Percentiles rank a stretch among this genome's conserved stretches.
Conservation (phyloP, 805 yeast species). For the Starmerella roubikii region DNA sequence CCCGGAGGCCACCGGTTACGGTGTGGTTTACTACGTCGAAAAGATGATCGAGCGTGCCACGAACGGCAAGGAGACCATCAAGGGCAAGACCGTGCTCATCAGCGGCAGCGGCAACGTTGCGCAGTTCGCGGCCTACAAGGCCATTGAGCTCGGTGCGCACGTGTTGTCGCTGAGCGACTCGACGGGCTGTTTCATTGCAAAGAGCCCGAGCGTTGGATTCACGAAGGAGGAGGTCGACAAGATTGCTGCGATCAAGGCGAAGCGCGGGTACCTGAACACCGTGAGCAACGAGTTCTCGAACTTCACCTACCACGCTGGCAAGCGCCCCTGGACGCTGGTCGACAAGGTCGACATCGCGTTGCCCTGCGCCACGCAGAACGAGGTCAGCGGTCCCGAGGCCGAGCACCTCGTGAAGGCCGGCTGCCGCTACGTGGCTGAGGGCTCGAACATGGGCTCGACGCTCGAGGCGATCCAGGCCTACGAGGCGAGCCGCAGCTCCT, state of each 20-base stretch:
- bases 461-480: conserved; percentile 91
- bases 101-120: conserved; percentile 99
- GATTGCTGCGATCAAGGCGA: conserved; percentile 71
- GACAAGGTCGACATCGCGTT: conserved; percentile 90
- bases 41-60: conserved; percentile 94
- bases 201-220: conserved; percentile 54
- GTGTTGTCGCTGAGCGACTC: conserved; percentile 93
- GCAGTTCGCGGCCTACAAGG: conserved; percentile 96
- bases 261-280: conserved; percentile 38
- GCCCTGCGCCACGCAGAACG: conserved; percentile 98
- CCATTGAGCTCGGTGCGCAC: conserved; percentile 89
- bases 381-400: conserved; percentile 94
- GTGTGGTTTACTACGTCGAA: conserved; percentile 91
- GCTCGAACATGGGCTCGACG: conserved; percentile 99
- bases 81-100: conserved; percentile 88
- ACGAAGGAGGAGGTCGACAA: conserved; percentile 65
- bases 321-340: conserved; percentile 90
- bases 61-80: conserved; percentile 74
- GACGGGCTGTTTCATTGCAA: conserved; percentile 63
- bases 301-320: conserved; percentile 77
- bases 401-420: conserved; percentile 87
- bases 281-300: conserved; percentile 23
- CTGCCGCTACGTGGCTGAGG: conserved; percentile 89
- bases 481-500: conserved; percentile 39
- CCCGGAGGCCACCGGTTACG: conserved; percentile 99